phyloP scores from a whole-genome alignment of 768 basidiomycete genomes.

The Mycena latifolia region DNA sequence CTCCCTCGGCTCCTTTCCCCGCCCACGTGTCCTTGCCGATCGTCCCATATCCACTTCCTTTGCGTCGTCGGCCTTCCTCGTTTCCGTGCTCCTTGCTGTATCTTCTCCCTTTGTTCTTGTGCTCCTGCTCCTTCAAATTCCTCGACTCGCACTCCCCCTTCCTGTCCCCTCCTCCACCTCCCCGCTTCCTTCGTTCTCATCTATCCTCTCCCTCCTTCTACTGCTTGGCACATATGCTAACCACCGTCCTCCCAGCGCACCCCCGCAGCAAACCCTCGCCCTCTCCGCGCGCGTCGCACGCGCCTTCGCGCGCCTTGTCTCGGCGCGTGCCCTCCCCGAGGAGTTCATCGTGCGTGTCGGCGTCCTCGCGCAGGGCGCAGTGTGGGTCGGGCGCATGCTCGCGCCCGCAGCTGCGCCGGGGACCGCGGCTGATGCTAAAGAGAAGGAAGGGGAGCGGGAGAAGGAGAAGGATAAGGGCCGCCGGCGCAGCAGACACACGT shows the following conservation, averaged over 20 bases:
- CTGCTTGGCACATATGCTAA: neutral
- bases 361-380: constrained; percentile 30
- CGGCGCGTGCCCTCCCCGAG: constrained; percentile 32
- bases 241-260: neutral
- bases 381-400: constrained; percentile 31
- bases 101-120: too few species aligned
- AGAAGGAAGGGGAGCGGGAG: constrained; percentile 13
- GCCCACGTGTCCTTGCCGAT: too few species aligned
- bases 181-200: too few species aligned
- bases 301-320: constrained; percentile 26
- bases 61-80: too few species aligned
- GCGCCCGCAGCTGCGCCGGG: neutral
- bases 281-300: constrained; percentile 26
- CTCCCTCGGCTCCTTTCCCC: too few species aligned
- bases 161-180: too few species aligned
- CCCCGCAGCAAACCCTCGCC: neutral
- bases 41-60: too few species aligned
- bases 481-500: neutral
- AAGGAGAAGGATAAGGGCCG: constrained; percentile 8
- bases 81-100: too few species aligned
- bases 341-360: constrained; percentile 35
- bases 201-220: neutral
- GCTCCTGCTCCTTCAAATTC: too few species aligned
- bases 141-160: too few species aligned
- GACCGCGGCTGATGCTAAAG: neutral